A percentile compares a stretch with the other conserved stretches of the same genome.
Conservation (phyloP, 164 flowering plant species). For the Tetrastigma voinierianum region DNA sequence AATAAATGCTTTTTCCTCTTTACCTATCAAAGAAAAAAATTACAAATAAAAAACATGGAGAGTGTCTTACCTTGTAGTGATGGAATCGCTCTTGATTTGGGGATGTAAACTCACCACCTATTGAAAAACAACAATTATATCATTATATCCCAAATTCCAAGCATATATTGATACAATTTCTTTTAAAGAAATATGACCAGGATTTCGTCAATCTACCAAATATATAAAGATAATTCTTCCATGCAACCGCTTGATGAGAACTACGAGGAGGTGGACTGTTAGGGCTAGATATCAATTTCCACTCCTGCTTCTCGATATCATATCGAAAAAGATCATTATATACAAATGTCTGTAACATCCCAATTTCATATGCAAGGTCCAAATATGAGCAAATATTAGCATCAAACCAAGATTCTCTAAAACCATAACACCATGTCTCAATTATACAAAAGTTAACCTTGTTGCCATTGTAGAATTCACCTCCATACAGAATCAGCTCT, state of each 20-base stretch:
- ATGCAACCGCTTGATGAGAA: conserved; percentile 93
- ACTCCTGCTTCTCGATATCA: conserved; percentile 85
- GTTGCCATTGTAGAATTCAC: conserved; percentile 95
- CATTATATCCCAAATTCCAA: background rate
- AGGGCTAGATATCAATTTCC: conserved; percentile 95
- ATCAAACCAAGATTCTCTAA: background rate
- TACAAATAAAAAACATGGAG: background rate
- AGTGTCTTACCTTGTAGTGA: conserved; percentile 83
- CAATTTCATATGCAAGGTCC: background rate
- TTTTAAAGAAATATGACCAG: too few relatives aligned
- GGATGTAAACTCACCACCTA: conserved; percentile 99
- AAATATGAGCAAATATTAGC: background rate
- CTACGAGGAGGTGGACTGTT: conserved; percentile 99
- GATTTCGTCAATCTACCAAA: conserved; percentile 47
- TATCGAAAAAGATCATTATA: conserved; percentile 90
- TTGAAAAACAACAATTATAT: conserved; percentile 7
- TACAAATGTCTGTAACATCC: conserved; percentile 75
- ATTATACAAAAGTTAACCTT: conserved; percentile 55
- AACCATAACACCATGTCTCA: background rate
- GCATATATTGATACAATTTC: too few relatives aligned
- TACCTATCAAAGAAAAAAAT: background rate
- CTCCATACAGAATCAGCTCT: conserved; percentile 87
- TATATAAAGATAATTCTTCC: conserved; percentile 92
- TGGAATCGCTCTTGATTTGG: conserved; percentile 99
- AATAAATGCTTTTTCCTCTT: too few relatives aligned